Base-by-base conservation (phyloP, 768 basidiomycete species). In the Russula lepida region DNA sequence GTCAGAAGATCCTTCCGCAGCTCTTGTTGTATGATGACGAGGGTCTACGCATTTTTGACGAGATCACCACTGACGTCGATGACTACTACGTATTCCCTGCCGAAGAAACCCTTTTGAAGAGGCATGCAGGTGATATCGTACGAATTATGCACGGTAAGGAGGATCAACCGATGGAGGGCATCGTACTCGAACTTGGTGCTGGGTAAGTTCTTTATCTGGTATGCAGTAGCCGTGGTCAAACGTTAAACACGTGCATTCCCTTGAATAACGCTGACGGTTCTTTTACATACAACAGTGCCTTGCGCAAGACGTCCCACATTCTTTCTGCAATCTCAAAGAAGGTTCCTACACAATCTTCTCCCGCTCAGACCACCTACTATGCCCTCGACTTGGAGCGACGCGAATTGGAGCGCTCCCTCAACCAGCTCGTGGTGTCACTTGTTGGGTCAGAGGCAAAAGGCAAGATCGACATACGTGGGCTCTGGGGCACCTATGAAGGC, bases 51-150 rank as follows among this genome's bases (percentile, higher is more conserved):
- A 77, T 94, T 17, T 95, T 93, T 75, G 93, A 95, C 74, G 78
- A 82, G 41, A 89, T 95, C 52, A 93, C 86, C 8, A 93, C 86
- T 7, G 75, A 83, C 30, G 86, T 80, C 1, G 77, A 81, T 12
- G 88, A 92, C 68, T 99, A 99, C 71, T 98, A 98, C 70, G 78
- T 94, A 37, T 99, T 95, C 72, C 74, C 77, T 3, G 90, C 91
- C 0, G 97, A 98, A 73, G 86, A 95, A 69, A 80, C 85, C 61
- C 89, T 99, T 60, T 76, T 98, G 64, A 85, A 83, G 73, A 75
- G 71, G 27, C 78, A 89, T 63, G 85, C 84, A 2, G 75, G 81
- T 48, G 86, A 92, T 35, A 94, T 99, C 54, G 87, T 87, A 19
- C 75, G 74, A 32, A 73, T 77, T 55, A 92, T 93, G 87, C 82